Percentiles rank a stretch among this genome's conserved stretches.
These are phyloP conservation scores for Vitis cinerea DNA, from an alignment of 164 flowering plant genomes.

Conservation along the genomic window DNA sequence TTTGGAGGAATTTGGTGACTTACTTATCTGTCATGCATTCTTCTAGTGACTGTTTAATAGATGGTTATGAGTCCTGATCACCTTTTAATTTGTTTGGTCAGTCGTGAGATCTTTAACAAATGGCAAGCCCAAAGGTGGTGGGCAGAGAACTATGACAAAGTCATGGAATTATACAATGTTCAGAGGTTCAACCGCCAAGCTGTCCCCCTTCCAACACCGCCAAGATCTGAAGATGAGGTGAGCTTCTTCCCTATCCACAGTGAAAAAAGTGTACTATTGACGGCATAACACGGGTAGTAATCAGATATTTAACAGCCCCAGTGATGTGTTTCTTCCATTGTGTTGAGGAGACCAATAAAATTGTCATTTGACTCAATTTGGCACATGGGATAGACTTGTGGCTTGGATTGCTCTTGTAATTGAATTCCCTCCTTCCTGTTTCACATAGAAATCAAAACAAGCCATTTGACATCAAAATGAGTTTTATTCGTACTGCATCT, in stretches of 20 bases:
- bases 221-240: constrained; percentile 86
- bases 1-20: neutral
- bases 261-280: too few relatives aligned
- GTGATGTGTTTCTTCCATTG: too few relatives aligned
- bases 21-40: neutral
- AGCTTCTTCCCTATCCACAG: constrained; percentile 2
- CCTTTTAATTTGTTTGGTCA: constrained; percentile 28
- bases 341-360: too few relatives aligned
- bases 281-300: too few relatives aligned
- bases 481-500: too few relatives aligned
- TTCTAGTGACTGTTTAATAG: neutral
- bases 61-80: neutral
- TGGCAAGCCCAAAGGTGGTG: constrained; percentile 99
- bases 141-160: constrained; percentile 93
- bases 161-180: constrained; percentile 96
- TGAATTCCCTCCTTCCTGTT: too few relatives aligned
- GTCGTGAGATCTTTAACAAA: constrained; percentile 96
- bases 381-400: too few relatives aligned
- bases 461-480: too few relatives aligned
- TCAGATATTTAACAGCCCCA: too few relatives aligned
- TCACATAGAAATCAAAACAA: too few relatives aligned
- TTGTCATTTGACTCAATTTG: too few relatives aligned
- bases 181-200: constrained; percentile 71
- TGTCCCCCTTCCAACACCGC: constrained; percentile 70
- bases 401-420: too few relatives aligned